Conservation (phyloP, 148 eudicot species). For the Spergularia bocconei region DNA sequence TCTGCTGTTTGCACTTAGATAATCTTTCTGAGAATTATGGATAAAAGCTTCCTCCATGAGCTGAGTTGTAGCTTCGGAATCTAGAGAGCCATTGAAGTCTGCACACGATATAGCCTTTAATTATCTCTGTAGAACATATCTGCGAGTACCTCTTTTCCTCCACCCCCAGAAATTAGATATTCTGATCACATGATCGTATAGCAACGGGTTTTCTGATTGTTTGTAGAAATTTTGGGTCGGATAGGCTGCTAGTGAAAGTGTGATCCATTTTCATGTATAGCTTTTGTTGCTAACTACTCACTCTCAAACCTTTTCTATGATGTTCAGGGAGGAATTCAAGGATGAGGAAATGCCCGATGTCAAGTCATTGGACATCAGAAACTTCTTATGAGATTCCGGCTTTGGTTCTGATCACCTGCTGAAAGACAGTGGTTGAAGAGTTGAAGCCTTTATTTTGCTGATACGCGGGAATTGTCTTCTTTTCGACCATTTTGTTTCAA, state of each 20-base stretch:
- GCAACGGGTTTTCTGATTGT: too few species aligned
- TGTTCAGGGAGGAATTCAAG: conserved; percentile 87
- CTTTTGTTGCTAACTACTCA: not conserved
- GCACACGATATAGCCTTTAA: too few species aligned
- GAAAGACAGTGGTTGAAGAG: conserved; percentile 18
- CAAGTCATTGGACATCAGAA: conserved; percentile 83
- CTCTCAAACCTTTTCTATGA: not conserved
- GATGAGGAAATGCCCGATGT: conserved; percentile 84
- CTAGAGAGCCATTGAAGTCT: too few species aligned
- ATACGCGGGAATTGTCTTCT: conserved; percentile 3
- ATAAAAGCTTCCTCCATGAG: too few species aligned
- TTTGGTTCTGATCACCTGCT: conserved; percentile 16
- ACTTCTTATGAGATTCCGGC: conserved; percentile 55
- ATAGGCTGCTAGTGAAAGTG: not conserved
- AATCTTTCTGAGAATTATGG: too few species aligned
- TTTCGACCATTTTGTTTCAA: conserved; percentile 15
- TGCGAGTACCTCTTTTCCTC: too few species aligned
- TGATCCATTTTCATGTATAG: not conserved
- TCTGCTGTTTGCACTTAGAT: too few species aligned
- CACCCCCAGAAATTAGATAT: too few species aligned
- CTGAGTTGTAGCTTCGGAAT: too few species aligned
- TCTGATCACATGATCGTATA: too few species aligned
- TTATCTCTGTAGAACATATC: too few species aligned
- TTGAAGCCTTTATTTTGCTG: conserved; percentile 15
- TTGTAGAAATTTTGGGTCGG: too few species aligned